Evolutionary conservation across 1,284 basidiomycete species (phyloP), one percentile per base, ranked within the genome.

Genomic region (Exobasidium cylindrosporum): DNA sequence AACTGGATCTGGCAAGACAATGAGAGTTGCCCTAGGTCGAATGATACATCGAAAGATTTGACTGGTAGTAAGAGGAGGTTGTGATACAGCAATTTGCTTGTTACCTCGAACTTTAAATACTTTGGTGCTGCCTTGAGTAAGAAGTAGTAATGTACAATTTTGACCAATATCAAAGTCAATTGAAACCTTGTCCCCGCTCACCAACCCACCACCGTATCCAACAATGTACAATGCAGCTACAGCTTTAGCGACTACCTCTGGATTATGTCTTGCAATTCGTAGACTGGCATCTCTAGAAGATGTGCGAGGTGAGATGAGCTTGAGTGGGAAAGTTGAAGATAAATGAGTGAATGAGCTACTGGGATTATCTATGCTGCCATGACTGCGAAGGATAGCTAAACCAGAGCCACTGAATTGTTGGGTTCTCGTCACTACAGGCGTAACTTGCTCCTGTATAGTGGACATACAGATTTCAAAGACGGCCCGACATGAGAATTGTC

Each of bases 191-290:
- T 98, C 95, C 0, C 94, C 94, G 4, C 88, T 87, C 29, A 98
- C 91, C 3, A 97, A 85, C 0, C 95, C 95, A 13, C 95, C 95
- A 0, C 95, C 95, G 71, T 97, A 97, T 24, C 87, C 88, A 57
- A 97, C 82, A 29, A 92, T 83, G 76, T 97, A 97, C 23, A 88
- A 86, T 53, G 89, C 83, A 4, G 86, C 88, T 14, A 92, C 83
- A 23, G 82, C 67, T 30, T 72, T 79, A 3, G 45, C 23, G 7
- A 24, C 3, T 24, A 7, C 5, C 24, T 23, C 40, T 26, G 24
- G 17, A 24, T 14, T 0, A 17, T 26, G 14, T 11, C 21, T 26
- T 21, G 26, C 10, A 35, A 32, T 30, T 4, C 45, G 21, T 7
- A 26, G 23, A 23, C 10, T 32, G 5, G 75, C 56, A 0, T 81